Evolutionary conservation across 495 filamentous ascomycete genomes (phyloP).

Genomic region (Jackrogersella multiformis): DNA sequence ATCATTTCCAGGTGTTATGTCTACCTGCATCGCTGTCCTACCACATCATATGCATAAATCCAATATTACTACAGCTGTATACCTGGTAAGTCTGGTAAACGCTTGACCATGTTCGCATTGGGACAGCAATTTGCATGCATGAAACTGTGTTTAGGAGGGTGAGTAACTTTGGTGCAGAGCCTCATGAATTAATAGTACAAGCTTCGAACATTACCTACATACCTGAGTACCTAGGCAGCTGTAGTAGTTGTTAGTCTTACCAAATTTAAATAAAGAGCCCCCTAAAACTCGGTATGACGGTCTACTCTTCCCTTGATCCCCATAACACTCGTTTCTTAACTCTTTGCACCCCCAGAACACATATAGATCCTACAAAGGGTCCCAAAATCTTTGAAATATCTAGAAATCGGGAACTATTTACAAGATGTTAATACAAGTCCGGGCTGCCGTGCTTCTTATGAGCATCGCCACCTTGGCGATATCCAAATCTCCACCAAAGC

Average conservation of each 20-base stretch:
- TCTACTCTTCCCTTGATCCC: neutral
- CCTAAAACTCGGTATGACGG: neutral
- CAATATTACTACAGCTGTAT: constrained; percentile 14
- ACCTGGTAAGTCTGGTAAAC: constrained; percentile 8
- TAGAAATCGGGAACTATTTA: neutral
- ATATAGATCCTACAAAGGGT: neutral
- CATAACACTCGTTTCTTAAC: constrained; percentile 6
- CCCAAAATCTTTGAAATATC: neutral
- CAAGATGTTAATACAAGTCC: constrained; percentile 10
- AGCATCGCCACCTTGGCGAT: constrained; percentile 3
- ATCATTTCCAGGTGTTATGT: neutral
- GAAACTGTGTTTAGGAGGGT: constrained; percentile 1
- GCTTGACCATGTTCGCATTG: neutral
- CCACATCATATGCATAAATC: constrained; percentile 6
- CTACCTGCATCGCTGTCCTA: constrained; percentile 21
- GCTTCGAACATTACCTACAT: neutral
- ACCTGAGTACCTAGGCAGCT: neutral
- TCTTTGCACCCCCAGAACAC: neutral
- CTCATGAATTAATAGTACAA: neutral
- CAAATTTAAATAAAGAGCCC: constrained; percentile 19
- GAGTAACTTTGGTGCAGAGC: neutral
- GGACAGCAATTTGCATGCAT: constrained; percentile 5
- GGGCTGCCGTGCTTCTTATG: neutral
- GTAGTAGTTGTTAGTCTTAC: neutral
- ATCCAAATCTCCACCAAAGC: constrained; percentile 10